Evolutionary conservation across 345 rosid genomes (phyloP).

Genomic region (Passiflora organensis): DNA sequence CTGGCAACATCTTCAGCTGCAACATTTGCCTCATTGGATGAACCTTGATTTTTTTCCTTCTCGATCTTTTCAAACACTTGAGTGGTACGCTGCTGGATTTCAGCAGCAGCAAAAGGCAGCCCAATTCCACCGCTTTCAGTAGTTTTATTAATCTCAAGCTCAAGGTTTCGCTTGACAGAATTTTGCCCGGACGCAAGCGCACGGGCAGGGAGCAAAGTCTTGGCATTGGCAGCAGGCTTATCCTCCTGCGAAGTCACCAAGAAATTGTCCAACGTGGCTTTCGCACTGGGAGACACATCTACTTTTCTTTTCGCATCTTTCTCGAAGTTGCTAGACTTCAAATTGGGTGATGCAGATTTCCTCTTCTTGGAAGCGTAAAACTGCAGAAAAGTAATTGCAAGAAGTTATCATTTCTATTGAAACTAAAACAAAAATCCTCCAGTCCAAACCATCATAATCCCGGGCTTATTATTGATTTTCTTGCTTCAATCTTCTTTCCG

Average conservation of each 20-base stretch:
- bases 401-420: neutral
- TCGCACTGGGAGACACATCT: slow-evolving; percentile 62
- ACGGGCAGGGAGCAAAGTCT: slow-evolving; percentile 13
- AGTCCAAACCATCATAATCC: too few relatives aligned
- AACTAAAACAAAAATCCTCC: too few relatives aligned
- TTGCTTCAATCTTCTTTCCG: too few relatives aligned
- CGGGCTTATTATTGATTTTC: too few relatives aligned
- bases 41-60: slow-evolving; percentile 33
- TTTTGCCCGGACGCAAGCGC: slow-evolving; percentile 32
- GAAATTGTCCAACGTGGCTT: slow-evolving; percentile 63
- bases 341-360: slow-evolving; percentile 58
- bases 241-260: slow-evolving; percentile 47
- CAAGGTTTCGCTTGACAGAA: slow-evolving; percentile 42
- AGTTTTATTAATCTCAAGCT: slow-evolving; percentile 30
- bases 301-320: slow-evolving; percentile 41
- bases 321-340: slow-evolving; percentile 46
- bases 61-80: slow-evolving; percentile 21
- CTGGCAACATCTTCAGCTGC: slow-evolving; percentile 22
- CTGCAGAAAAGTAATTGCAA: slow-evolving; percentile 28
- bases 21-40: slow-evolving; percentile 30
- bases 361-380: slow-evolving; percentile 74
- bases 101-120: slow-evolving; percentile 19
- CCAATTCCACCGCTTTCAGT: slow-evolving; percentile 25
- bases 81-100: slow-evolving; percentile 18
- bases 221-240: slow-evolving; percentile 7